phyloP scores from a whole-genome alignment of 352 stramenopile genomes.

The Phytopythium montanum region DNA sequence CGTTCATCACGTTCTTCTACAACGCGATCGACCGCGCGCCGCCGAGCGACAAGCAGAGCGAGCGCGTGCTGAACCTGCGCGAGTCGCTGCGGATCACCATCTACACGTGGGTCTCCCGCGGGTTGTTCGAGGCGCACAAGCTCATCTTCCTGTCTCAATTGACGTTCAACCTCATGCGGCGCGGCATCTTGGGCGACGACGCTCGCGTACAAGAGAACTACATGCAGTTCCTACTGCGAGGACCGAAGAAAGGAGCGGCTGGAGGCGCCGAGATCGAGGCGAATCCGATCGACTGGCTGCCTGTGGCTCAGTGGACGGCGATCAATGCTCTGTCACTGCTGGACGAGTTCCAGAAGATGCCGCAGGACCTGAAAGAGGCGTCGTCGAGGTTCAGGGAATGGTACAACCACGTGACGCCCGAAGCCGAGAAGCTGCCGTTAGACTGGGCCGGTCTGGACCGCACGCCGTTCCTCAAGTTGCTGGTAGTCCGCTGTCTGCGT shows the following conservation, averaged over 20 bases:
- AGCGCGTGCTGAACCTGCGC: constrained; percentile 91
- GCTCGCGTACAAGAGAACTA: constrained; percentile 93
- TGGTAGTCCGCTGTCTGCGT: constrained; percentile 93
- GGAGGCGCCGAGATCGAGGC: constrained; percentile 53
- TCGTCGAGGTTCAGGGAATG: constrained; percentile 96
- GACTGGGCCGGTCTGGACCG: constrained; percentile 96
- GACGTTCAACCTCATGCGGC: constrained; percentile 98
- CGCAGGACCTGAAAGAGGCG: constrained; percentile 94
- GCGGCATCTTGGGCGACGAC: constrained; percentile 92
- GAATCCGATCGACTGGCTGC: constrained; percentile 91
- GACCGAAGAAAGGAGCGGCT: constrained; percentile 71
- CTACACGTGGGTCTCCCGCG: constrained; percentile 95
- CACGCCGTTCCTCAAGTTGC: constrained; percentile 95
- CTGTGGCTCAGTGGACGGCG: constrained; percentile 88
- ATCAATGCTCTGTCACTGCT: constrained; percentile 90
- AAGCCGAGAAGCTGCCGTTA: constrained; percentile 96
- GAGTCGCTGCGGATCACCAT: constrained; percentile 95
- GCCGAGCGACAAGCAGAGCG: constrained; percentile 82
- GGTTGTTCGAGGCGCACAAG: constrained; percentile 96
- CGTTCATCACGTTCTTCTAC: constrained; percentile 97
- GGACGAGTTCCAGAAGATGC: constrained; percentile 97
- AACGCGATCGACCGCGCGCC: constrained; percentile 92
- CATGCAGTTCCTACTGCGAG: constrained; percentile 95
- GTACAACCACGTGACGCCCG: constrained; percentile 96
- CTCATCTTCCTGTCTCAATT: constrained; percentile 96